Evolutionary conservation across 179 eudicot species (phyloP), one percentile per base, ranked within the genome.

Genomic region (Vitellaria paradoxa): DNA sequence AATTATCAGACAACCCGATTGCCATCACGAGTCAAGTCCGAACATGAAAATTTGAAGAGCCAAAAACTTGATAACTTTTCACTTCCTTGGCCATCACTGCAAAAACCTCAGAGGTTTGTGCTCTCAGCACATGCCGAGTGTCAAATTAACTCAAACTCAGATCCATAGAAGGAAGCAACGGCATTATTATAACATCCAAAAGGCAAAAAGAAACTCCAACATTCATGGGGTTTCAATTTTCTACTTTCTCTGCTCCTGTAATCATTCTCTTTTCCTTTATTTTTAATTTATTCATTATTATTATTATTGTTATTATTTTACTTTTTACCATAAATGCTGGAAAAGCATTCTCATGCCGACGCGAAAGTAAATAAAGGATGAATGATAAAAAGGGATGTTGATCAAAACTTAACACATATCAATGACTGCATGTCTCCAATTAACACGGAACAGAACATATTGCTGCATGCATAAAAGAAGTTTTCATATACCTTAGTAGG

Each of bases 401-500:
- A 57, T 57, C 13, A 56, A 72, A 72, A 3, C 66, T 49, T 7
- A 8, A 9, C 21, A 65, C n/a, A 3, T 17, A 30, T 0, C 37
- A 80, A 70, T 75, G 13, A 23, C 26, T 6, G 56, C 61, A 60
- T 37, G 47, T 47, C 49, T 24, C 15, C 18, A 63, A 57, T 24
- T 65, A 72, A 72, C 37, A 46, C 21, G 70, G 26, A 84, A 52
- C 47, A 49, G 26, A 42, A 60, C 20, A 18, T 46, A 72, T 7
- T 56, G 46, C 21, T 47, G 20, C 53, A 47, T 15, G 47, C 18
- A 50, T 9, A 13, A 73, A 42, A 23, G 12, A 53, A 70, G 47
- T 50, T 45, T 47, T 23, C 52, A 67, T 73, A 68, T 89, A 94
- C 97, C 97, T 89, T 94, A 23, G 87, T 70, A 50, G 79, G 63